phyloP scores from a whole-genome alignment of 2,329 filamentous ascomycete genomes.

The Pyrenophora tritici-repentis region DNA sequence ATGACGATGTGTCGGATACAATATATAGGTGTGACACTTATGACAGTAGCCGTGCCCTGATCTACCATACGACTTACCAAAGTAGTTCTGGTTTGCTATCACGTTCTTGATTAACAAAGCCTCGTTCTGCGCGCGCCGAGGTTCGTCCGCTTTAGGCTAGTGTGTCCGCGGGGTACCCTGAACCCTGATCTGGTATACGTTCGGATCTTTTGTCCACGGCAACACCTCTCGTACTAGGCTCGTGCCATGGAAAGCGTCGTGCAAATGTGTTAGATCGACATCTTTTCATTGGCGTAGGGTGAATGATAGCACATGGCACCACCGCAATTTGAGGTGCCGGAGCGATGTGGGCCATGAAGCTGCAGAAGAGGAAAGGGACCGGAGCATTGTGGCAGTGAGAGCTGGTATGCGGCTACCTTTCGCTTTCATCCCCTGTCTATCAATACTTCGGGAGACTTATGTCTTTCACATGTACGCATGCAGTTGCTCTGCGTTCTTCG shows the following conservation, averaged over 20 bases:
- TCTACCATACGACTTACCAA: no score
- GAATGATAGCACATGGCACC: not conserved
- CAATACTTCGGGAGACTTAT: not conserved
- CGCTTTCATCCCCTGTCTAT: not conserved
- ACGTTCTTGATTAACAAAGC: conserved; percentile 18
- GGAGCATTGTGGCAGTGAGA: no score
- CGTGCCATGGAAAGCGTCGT: no score
- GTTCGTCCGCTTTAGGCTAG: conserved; percentile 21
- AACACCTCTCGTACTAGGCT: no score
- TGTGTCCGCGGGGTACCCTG: conserved; percentile 23
- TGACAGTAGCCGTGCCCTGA: conserved; percentile 3
- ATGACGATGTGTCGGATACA: not conserved
- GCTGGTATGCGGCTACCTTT: not conserved
- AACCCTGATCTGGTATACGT: conserved; percentile 1
- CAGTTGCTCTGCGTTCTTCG: not conserved
- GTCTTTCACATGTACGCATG: not conserved
- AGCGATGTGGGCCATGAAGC: not conserved
- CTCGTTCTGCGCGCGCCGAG: conserved; percentile 20
- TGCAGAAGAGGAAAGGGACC: not conserved
- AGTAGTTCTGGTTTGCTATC: conserved; percentile 3
- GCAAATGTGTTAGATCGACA: no score
- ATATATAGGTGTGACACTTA: conserved; percentile 4
- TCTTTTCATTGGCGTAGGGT: no score
- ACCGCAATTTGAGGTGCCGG: not conserved
- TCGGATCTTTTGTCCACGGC: not conserved